Evolutionary conservation across 2,329 filamentous ascomycete species (phyloP).

Genomic region (Penicillium concentricum): DNA sequence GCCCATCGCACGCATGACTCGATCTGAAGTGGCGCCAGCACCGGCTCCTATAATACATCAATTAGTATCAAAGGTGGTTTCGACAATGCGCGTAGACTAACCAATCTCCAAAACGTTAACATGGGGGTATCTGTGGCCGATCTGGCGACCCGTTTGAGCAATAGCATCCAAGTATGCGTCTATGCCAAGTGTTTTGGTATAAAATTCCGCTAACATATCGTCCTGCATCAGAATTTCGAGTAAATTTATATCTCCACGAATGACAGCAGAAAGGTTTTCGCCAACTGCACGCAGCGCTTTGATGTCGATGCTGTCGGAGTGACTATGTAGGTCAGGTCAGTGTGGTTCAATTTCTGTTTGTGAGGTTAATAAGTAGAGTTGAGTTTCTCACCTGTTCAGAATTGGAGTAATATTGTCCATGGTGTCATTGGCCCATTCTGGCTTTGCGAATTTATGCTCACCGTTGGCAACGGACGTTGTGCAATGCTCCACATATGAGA

Average conservation of each 20-base stretch:
- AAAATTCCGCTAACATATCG: constrained; percentile 37
- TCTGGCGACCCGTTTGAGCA: constrained; percentile 31
- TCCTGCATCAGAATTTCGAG: constrained; percentile 41
- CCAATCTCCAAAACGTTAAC: constrained; percentile 45
- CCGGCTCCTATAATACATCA: constrained; percentile 15
- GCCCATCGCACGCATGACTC: constrained; percentile 10
- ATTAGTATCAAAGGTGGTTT: not conserved
- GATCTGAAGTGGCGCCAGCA: constrained; percentile 13
- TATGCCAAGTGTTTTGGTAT: constrained; percentile 28
- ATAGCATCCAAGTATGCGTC: constrained; percentile 23
- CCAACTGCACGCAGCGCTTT: constrained; percentile 22
- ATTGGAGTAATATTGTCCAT: constrained; percentile 6
- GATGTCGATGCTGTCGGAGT: constrained; percentile 11
- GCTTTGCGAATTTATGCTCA: constrained; percentile 8
- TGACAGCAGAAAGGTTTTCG: constrained; percentile 34
- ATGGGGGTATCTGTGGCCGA: constrained; percentile 44
- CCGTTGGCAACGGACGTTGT: constrained; percentile 9
- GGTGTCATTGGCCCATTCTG: constrained; percentile 15
- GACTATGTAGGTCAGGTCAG: constrained; percentile 9
- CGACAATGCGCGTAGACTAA: not conserved
- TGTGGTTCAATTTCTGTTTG: not conserved
- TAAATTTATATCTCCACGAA: constrained; percentile 36
- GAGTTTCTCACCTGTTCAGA: constrained; percentile 6
- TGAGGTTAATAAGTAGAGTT: too few relatives aligned
- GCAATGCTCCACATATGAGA: constrained; percentile 15